Conservation (phyloP, 441 rosid genomes). For the Adansonia gregorii region DNA sequence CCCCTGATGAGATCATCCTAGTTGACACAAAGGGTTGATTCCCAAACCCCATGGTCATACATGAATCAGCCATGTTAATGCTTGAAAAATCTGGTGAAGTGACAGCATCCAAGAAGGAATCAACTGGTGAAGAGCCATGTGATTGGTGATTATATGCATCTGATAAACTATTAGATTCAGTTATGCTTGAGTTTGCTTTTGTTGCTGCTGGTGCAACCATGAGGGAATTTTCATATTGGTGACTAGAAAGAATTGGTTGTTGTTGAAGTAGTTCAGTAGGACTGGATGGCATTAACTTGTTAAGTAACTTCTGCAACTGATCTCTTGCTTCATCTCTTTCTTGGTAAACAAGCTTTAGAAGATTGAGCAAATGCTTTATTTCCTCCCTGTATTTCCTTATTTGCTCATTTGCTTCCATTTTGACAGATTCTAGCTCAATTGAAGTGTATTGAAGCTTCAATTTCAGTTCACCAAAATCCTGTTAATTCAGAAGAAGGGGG, state of each 20-base stretch:
- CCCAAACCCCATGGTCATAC: constrained; percentile 37
- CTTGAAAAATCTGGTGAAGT: constrained; percentile 72
- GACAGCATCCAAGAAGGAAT: constrained; percentile 70
- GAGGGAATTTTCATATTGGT: constrained; percentile 32
- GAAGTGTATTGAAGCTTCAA: constrained; percentile 65
- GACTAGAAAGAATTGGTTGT: too few species aligned
- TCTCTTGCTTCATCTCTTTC: constrained; percentile 86
- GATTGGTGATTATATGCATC: constrained; percentile 50
- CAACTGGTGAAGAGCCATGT: constrained; percentile 65
- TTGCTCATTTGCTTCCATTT: constrained; percentile 61
- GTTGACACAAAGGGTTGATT: constrained; percentile 35
- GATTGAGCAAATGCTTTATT: constrained; percentile 47
- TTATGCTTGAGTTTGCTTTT: constrained; percentile 75
- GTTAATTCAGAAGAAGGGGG: constrained; percentile 28
- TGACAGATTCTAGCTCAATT: constrained; percentile 62
- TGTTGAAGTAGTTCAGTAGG: constrained; percentile 21
- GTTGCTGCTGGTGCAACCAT: constrained; percentile 33
- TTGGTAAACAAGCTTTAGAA: constrained; percentile 58
- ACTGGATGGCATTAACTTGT: constrained; percentile 40
- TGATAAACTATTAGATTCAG: constrained; percentile 65
- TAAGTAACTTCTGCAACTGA: constrained; percentile 56
- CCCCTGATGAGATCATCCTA: constrained; percentile 30
- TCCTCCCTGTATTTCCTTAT: constrained; percentile 55
- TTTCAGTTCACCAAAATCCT: constrained; percentile 66
- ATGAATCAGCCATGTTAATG: constrained; percentile 59